These are phyloP conservation scores for Lepiota brunneoincarnata DNA, from an alignment of 768 basidiomycete species.

Conservation along the genomic window DNA sequence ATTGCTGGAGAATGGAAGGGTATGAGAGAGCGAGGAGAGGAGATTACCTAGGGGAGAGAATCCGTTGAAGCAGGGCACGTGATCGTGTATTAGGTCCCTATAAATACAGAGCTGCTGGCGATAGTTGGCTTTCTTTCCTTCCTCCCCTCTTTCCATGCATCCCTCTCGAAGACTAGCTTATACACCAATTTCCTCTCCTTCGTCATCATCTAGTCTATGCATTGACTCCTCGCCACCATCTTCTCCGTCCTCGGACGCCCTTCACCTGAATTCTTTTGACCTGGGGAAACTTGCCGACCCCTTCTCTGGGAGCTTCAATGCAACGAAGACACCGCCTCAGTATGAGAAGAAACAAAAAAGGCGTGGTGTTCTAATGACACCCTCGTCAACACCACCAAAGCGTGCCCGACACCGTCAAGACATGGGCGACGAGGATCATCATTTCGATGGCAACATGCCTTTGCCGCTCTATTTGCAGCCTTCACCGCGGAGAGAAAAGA, in stretches of 20 bases:
- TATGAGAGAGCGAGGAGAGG: constrained; percentile 30
- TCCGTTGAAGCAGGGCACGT: constrained; percentile 11
- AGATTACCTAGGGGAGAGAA: constrained; percentile 16
- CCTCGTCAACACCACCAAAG: background rate
- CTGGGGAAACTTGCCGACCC: constrained; percentile 34
- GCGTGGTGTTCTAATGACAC: constrained; percentile 2
- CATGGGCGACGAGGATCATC: constrained; percentile 6
- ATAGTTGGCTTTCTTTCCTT: background rate
- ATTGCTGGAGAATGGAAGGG: constrained; percentile 33
- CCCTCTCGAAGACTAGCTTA: constrained; percentile 11
- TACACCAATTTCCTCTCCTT: constrained; percentile 29
- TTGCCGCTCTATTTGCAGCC: constrained; percentile 8
- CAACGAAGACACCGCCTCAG: constrained; percentile 25
- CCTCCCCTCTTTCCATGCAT: constrained; percentile 19
- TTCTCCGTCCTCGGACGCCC: constrained; percentile 38
- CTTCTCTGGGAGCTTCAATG: constrained; percentile 57
- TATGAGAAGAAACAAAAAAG: constrained; percentile 10
- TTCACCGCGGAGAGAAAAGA: constrained; percentile 7
- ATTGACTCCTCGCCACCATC: constrained; percentile 48
- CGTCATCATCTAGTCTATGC: constrained; percentile 29
- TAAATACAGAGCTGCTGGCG: constrained; percentile 11
- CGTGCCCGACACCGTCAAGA: constrained; percentile 3
- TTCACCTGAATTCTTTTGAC: constrained; percentile 20
- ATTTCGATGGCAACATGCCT: constrained; percentile 7
- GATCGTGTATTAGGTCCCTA: constrained; percentile 12